phyloP scores from a whole-genome alignment of 75 land plant species.

The Picea glauca region DNA sequence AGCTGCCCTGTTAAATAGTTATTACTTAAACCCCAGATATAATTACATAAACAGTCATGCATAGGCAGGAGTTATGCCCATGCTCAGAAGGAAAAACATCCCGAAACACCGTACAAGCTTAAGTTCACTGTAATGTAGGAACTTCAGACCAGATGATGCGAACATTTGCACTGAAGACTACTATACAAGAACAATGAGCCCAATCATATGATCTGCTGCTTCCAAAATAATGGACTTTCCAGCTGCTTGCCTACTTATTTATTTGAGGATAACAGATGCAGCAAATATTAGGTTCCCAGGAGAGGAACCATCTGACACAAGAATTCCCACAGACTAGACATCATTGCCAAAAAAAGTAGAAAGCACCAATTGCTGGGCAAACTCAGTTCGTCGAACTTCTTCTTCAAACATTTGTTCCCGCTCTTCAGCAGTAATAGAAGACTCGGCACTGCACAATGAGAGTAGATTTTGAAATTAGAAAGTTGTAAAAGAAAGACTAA shows the following conservation, averaged over 20 bases:
- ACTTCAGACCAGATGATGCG: background rate
- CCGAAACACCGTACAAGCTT: background rate
- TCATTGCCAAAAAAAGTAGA: conserved; percentile 13
- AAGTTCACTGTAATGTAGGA: background rate
- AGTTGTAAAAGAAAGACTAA: too few relatives aligned
- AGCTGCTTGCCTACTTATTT: background rate
- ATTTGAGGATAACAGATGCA: background rate
- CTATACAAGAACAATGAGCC: background rate
- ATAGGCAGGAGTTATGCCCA: background rate
- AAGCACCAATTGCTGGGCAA: conserved; percentile 22
- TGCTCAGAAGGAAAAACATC: background rate
- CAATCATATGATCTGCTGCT: background rate
- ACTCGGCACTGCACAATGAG: background rate
- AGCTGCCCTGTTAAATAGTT: too few relatives aligned
- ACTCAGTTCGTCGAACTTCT: conserved; percentile 10
- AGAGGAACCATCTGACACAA: background rate
- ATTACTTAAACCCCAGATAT: too few relatives aligned
- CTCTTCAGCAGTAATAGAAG: background rate
- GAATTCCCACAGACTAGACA: background rate
- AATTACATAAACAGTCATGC: background rate
- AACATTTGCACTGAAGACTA: background rate
- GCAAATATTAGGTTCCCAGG: background rate
- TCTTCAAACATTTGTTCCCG: conserved; percentile 18
- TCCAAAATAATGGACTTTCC: background rate
- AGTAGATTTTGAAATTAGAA: too few relatives aligned